A percentile compares a stretch with the other conserved stretches of the same genome.
Conservation (phyloP, 192 early-diverging fungal species). For the Coemansia sp. region DNA sequence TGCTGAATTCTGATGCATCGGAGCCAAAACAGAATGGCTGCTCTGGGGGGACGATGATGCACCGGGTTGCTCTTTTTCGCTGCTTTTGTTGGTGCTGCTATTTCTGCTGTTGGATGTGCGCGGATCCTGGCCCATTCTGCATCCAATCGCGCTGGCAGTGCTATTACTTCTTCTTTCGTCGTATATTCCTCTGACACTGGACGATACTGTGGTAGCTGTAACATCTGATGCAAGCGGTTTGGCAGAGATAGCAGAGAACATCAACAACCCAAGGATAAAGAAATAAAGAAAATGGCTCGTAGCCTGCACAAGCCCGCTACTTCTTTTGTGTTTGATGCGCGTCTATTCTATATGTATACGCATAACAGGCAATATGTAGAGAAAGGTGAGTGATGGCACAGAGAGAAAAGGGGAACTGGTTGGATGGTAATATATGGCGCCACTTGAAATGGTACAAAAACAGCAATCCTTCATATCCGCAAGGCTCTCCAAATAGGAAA, state of each 20-base stretch:
- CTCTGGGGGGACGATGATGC: not conserved
- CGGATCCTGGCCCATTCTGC: constrained; percentile 9
- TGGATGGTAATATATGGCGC: not conserved
- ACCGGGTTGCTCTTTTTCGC: not conserved
- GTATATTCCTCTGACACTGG: constrained; percentile 1
- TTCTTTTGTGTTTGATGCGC: constrained; percentile 2
- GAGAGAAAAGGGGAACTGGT: not conserved
- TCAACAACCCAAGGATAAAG: constrained; percentile 22
- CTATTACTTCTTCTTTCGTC: constrained; percentile 7
- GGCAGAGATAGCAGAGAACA: constrained; percentile 46
- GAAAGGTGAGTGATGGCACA: too few relatives aligned
- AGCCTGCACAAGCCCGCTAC: not conserved
- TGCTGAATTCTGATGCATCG: not conserved
- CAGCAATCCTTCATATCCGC: not conserved
- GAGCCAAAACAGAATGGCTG: not conserved
- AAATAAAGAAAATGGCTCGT: not conserved
- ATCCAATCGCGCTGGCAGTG: constrained; percentile 8
- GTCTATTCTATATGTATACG: constrained; percentile 1
- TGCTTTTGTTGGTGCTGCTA: constrained; percentile 8
- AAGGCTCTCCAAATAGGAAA: not conserved
- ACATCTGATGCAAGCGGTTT: constrained; percentile 47
- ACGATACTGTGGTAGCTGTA: constrained; percentile 16
- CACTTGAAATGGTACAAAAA: not conserved
- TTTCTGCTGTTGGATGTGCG: not conserved
- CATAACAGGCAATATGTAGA: not conserved